These are phyloP conservation scores for Eremothecium sinecaudum DNA, from an alignment of 1,139 yeast species.

Conservation along the genomic window DNA sequence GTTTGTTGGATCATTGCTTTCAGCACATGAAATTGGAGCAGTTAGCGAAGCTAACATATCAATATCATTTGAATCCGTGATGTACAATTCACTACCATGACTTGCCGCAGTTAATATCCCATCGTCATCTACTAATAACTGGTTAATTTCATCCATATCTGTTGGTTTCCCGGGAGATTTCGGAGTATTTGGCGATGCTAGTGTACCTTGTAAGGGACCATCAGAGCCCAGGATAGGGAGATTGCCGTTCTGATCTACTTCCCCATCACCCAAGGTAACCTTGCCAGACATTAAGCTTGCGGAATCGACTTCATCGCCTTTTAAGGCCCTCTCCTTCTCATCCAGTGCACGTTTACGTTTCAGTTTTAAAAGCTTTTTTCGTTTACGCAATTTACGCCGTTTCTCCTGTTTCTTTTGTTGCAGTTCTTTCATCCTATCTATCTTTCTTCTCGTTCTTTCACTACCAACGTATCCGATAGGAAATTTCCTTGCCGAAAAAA, in stretches of 20 bases:
- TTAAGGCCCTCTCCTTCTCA: conserved; percentile 16
- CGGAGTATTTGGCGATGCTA: conserved; percentile 10
- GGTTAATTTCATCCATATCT: conserved; percentile 26
- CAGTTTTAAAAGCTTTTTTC: conserved; percentile 25
- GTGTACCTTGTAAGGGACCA: not conserved
- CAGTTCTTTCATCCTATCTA: conserved; percentile 30
- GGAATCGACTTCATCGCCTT: conserved; percentile 5
- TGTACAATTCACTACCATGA: conserved; percentile 8
- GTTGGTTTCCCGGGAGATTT: conserved; percentile 23
- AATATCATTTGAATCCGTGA: conserved; percentile 24
- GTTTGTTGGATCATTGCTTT: conserved; percentile 12
- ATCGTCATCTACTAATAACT: conserved; percentile 16
- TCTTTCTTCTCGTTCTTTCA: conserved; percentile 29
- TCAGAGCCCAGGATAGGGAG: conserved; percentile 1
- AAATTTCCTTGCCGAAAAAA: conserved; percentile 25
- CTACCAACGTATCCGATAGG: conserved; percentile 32
- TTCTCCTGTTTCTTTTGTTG: conserved; percentile 29
- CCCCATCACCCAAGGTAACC: not conserved
- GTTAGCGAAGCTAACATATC: conserved; percentile 29
- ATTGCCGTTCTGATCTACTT: not conserved
- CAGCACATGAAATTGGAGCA: conserved; percentile 24
- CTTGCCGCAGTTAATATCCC: conserved; percentile 11
- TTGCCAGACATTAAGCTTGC: not conserved
- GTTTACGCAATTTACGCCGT: conserved; percentile 26
- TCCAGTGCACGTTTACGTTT: conserved; percentile 25